Evolutionary conservation across 768 basidiomycete species (phyloP).

Genomic region (Tylopilus rubrobrunneus): DNA sequence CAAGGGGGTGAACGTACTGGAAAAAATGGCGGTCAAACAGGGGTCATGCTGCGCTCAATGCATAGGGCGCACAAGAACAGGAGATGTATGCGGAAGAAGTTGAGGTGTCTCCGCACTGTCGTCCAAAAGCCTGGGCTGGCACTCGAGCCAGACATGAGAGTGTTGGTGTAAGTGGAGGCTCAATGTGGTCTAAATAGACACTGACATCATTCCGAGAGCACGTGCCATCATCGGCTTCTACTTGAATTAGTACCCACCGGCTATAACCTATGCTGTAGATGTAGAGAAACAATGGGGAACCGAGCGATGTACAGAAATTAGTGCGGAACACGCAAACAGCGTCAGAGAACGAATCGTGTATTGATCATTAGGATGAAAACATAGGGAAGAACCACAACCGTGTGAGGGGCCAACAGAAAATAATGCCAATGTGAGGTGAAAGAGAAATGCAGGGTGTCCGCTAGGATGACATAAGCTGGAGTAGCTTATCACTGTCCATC

Average conservation of each 20-base stretch:
- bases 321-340: slow-evolving; percentile 24
- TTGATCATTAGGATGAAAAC: neutral
- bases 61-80: slow-evolving; percentile 51
- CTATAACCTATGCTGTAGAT: slow-evolving; percentile 23
- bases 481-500: slow-evolving; percentile 54
- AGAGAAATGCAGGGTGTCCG: slow-evolving; percentile 13
- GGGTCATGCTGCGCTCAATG: slow-evolving; percentile 1
- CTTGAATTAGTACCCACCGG: slow-evolving; percentile 18
- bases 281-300: slow-evolving; percentile 12
- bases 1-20: slow-evolving; percentile 73
- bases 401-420: neutral
- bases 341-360: slow-evolving; percentile 22
- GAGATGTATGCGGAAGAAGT: slow-evolving; percentile 63
- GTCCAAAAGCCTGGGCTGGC: slow-evolving; percentile 15
- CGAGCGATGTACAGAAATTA: slow-evolving; percentile 29
- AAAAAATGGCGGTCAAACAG: slow-evolving; percentile 5
- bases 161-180: neutral
- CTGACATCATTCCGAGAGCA: slow-evolving; percentile 1
- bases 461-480: slow-evolving; percentile 50
- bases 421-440: slow-evolving; percentile 8
- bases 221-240: neutral
- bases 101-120: slow-evolving; percentile 46
- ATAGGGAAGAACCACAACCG: slow-evolving; percentile 4
- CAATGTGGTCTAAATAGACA: neutral
- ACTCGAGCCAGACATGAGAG: slow-evolving; percentile 8